phyloP scores from a whole-genome alignment of 192 early-diverging fungal genomes.

The Chytriomyces sp. region DNA sequence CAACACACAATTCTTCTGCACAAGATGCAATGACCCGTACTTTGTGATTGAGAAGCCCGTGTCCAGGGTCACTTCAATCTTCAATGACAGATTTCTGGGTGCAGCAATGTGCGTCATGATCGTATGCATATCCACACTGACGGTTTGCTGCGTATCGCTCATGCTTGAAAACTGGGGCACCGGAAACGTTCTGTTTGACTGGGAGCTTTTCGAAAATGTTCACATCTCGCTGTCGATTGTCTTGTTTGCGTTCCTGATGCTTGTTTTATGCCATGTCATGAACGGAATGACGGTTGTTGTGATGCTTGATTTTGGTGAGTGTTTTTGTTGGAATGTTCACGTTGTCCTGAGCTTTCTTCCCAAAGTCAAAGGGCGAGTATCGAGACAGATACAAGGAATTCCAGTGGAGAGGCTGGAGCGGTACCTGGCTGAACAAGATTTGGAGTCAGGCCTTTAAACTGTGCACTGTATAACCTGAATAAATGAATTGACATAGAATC shows the following conservation, averaged over 20 bases:
- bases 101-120: slow-evolving; percentile 45
- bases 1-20: slow-evolving; percentile 39
- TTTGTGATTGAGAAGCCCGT: slow-evolving; percentile 27
- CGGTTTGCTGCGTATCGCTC: slow-evolving; percentile 40
- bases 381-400: no score
- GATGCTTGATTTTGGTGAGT: slow-evolving; percentile 43
- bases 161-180: slow-evolving; percentile 37
- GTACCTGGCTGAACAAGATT: neutral
- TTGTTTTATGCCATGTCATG: slow-evolving; percentile 42
- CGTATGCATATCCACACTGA: slow-evolving; percentile 39
- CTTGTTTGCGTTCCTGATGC: slow-evolving; percentile 37
- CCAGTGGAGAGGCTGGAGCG: neutral
- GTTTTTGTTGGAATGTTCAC: neutral
- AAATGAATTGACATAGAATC: neutral
- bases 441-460: neutral
- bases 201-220: neutral
- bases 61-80: slow-evolving; percentile 28
- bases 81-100: slow-evolving; percentile 38
- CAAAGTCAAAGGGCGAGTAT: neutral
- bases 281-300: slow-evolving; percentile 39
- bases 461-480: neutral
- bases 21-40: slow-evolving; percentile 50
- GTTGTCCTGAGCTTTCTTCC: neutral
- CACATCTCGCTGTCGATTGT: slow-evolving; percentile 34
- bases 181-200: slow-evolving; percentile 27